phyloP scores from a whole-genome alignment of 2,329 filamentous ascomycete genomes.

The Phialophora chinensis region DNA sequence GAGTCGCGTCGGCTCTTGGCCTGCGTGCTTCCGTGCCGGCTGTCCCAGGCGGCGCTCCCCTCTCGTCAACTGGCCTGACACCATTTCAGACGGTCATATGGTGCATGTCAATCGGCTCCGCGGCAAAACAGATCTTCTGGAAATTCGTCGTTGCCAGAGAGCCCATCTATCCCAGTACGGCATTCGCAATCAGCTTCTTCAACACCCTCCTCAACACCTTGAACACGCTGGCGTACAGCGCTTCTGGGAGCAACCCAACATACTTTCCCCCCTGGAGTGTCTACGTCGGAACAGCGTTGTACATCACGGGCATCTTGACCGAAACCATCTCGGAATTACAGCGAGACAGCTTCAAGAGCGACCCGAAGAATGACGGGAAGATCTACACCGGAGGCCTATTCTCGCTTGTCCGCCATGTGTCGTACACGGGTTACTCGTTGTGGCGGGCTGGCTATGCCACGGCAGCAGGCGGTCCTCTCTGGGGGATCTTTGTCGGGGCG shows the following conservation, averaged over 20 bases:
- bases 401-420: constrained; percentile 58
- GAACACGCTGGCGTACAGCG: constrained; percentile 61
- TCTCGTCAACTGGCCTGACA: constrained; percentile 22
- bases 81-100: constrained; percentile 33
- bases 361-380: constrained; percentile 60
- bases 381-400: constrained; percentile 59
- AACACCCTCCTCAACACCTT: constrained; percentile 63
- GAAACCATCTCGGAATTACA: constrained; percentile 65
- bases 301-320: constrained; percentile 58
- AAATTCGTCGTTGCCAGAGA: constrained; percentile 21
- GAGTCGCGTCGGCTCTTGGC: constrained; percentile 14
- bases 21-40: constrained; percentile 15
- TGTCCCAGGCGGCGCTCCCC: constrained; percentile 19
- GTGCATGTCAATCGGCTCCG: constrained; percentile 29
- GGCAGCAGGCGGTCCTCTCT: constrained; percentile 54
- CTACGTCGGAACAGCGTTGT: constrained; percentile 58
- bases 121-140: constrained; percentile 36
- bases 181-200: constrained; percentile 55
- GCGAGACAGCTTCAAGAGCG: constrained; percentile 58
- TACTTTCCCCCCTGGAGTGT: constrained; percentile 41
- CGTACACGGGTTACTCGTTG: constrained; percentile 60
- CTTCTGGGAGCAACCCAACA: constrained; percentile 45
- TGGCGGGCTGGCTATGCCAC: constrained; percentile 59
- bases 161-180: constrained; percentile 43
- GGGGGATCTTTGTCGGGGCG: constrained; percentile 41